Evolutionary conservation across 345 rosid species (phyloP), one percentile per base, ranked within the genome.

Genomic region (Populus davidiana): DNA sequence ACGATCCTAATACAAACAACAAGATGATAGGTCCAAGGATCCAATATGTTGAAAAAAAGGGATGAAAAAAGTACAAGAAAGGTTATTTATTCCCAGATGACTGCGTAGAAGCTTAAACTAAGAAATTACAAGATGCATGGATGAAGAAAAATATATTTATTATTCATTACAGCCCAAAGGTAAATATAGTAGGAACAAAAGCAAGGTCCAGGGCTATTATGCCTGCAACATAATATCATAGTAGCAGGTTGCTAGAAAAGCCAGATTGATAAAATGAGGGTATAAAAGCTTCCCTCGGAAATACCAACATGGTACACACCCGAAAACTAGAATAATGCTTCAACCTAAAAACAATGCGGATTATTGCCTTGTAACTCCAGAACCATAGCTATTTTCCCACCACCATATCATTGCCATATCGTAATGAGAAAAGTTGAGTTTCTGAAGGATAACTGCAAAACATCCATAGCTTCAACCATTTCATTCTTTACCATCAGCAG

Each of bases 401-500:
- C 56, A 63, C 25, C 65, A 67, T 23, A 73, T 8, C 65, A 39
- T 79, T 35, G 41, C 50, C 59, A 70, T 43, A 56, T 56, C 82
- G 81, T 69, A 67, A 25, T 65, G 10, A 67, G 47, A 44, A 69
- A 81, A 73, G 69, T 78, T 71, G 59, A 80, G 65, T 21, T 69
- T 76, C 25, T 73, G n/a, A 12, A 35, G 25, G 68, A 74, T 69
- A 67, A 71, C 69, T 23, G 39, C 17, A 35, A 9, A 11, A 11
- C 13, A 29, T 9, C 39, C n/a, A 67, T 18, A 18, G 72, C 72
- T 71, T 56, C 31, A 59, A 29, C 33, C 21, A 35, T 71, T 80
- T 91, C 87, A 89, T 84, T 96, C 97, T 82, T 96, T 96, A 81
- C 99, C 99, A 79, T 92, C 94, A 0, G 92, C 98, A 5, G 98